Evolutionary conservation across 2,329 filamentous ascomycete species (phyloP).

Genomic region (Microcyclospora pomicola): DNA sequence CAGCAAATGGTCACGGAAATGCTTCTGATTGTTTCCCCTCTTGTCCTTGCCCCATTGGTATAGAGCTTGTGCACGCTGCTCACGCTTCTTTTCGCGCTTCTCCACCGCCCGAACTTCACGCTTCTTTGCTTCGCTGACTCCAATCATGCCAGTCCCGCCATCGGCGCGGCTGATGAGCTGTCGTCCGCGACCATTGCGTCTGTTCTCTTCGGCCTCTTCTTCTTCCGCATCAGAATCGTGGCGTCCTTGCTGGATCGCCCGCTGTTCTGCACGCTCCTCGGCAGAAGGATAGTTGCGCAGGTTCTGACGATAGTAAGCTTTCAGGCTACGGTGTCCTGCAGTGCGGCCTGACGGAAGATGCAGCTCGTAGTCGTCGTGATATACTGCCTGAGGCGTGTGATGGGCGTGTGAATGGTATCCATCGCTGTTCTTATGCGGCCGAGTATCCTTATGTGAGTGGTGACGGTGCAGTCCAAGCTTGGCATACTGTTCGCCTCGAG

Average conservation of each 20-base stretch:
- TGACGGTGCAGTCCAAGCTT: conserved; percentile 60
- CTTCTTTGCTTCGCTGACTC: conserved; percentile 64
- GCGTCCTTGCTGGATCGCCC: conserved; percentile 41
- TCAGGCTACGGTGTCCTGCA: conserved; percentile 77
- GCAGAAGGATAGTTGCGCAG: conserved; percentile 68
- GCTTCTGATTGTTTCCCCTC: conserved; percentile 64
- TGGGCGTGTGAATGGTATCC: conserved; percentile 76
- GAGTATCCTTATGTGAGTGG: conserved; percentile 54
- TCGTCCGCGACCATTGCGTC: conserved; percentile 21
- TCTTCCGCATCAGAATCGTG: conserved; percentile 35
- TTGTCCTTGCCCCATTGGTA: conserved; percentile 60
- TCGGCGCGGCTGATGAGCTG: conserved; percentile 50
- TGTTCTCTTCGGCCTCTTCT: conserved; percentile 24
- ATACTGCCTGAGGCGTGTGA: conserved; percentile 57
- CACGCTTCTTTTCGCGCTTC: conserved; percentile 53
- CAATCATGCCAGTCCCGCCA: conserved; percentile 62
- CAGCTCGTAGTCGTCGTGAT: conserved; percentile 85
- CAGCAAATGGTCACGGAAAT: conserved; percentile 45
- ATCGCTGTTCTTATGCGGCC: conserved; percentile 59
- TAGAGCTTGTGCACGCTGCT: conserved; percentile 36
- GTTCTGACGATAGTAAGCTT: conserved; percentile 86
- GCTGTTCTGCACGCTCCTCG: conserved; percentile 58
- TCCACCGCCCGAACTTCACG: conserved; percentile 52
- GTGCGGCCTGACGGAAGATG: conserved; percentile 82
- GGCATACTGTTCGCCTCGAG: conserved; percentile 56